Base-by-base conservation (phyloP, 345 rosid species). In the Combretum micranthum region DNA sequence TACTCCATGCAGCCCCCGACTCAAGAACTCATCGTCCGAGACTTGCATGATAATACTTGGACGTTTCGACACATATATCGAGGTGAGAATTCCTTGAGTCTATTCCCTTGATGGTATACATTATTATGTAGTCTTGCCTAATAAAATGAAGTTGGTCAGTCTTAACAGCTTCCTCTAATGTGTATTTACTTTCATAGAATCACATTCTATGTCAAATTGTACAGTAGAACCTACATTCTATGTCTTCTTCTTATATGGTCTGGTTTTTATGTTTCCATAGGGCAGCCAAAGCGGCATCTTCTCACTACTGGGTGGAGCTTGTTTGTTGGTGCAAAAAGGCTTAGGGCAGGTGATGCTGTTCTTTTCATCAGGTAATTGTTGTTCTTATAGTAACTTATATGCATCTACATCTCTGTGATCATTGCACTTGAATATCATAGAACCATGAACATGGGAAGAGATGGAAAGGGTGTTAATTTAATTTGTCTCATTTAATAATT, bases 251-350 rank as follows among this genome's bases (percentile, higher is more conserved):
- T 20, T 50, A 16, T 20, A 20, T 50, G 53, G 53, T 7, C 25
- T 42, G 59, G 44, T 44, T 44, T 45, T 45, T 16, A 39, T 56
- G 46, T 42, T 47, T 49, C 49, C 75, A 71, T 88, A 93, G 97
- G 99, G 64, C 97, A 94, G 72, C 99, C 99, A 14, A 94, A 94
- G 72, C 79, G 97, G 25, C 99, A 94, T 68, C 99, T 94, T 66
- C 81, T 94, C 16, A 94, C 99, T 21, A 90, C 96, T 16, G 99
- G 96, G 18, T 94, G 99, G 99, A 94, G 99, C 74, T 69, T 87
- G 71, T 94, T 94, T 67, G 90, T 87, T 46, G 93, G 99, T 4
- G 85, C 99, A 4, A 94, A 94, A 76, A 84, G 97, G 75, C 81
- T 94, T 14, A 86, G 86, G 67, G 96, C 99, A 4, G 99, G 99